phyloP scores from a whole-genome alignment of 345 rosid species.

The Murraya paniculata region DNA sequence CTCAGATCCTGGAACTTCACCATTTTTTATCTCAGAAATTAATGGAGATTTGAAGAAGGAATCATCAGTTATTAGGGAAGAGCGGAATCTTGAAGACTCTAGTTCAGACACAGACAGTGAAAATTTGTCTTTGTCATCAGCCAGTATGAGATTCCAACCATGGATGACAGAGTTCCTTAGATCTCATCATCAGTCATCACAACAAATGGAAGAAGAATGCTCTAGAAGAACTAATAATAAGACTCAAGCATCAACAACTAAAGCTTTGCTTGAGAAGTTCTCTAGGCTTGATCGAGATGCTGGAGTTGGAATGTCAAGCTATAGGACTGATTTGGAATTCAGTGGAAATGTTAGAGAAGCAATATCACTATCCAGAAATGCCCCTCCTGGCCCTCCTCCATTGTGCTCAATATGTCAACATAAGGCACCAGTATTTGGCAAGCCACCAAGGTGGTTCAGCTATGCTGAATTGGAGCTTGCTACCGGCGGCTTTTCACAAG shows the following conservation, averaged over 20 bases:
- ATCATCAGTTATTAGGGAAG: slow-evolving; percentile 53
- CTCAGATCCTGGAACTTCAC: slow-evolving; percentile 94
- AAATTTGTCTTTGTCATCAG: slow-evolving; percentile 64
- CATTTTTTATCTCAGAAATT: slow-evolving; percentile 55
- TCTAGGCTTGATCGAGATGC: slow-evolving; percentile 60
- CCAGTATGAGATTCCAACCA: slow-evolving; percentile 83
- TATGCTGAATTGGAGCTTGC: slow-evolving; percentile 96
- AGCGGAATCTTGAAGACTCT: slow-evolving; percentile 51
- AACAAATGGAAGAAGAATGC: slow-evolving; percentile 46
- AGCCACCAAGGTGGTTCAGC: slow-evolving; percentile 94
- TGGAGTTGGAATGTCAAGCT: slow-evolving; percentile 49
- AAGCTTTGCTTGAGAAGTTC: slow-evolving; percentile 59
- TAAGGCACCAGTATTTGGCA: slow-evolving; percentile 95
- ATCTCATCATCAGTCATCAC: slow-evolving; percentile 50
- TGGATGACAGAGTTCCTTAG: slow-evolving; percentile 69
- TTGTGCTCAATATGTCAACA: slow-evolving; percentile 97
- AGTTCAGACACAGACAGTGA: slow-evolving; percentile 85
- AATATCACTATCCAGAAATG: slow-evolving; percentile 72
- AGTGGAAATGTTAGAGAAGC: slow-evolving; percentile 87
- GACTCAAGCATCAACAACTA: slow-evolving; percentile 48
- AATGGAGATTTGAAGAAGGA: slow-evolving; percentile 69
- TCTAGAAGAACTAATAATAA: slow-evolving; percentile 43
- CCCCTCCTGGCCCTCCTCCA: slow-evolving; percentile 93
- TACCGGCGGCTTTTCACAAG: slow-evolving; percentile 95
- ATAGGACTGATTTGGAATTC: slow-evolving; percentile 54